phyloP scores from a whole-genome alignment of 1,139 yeast genomes.

The Candida sojae region DNA sequence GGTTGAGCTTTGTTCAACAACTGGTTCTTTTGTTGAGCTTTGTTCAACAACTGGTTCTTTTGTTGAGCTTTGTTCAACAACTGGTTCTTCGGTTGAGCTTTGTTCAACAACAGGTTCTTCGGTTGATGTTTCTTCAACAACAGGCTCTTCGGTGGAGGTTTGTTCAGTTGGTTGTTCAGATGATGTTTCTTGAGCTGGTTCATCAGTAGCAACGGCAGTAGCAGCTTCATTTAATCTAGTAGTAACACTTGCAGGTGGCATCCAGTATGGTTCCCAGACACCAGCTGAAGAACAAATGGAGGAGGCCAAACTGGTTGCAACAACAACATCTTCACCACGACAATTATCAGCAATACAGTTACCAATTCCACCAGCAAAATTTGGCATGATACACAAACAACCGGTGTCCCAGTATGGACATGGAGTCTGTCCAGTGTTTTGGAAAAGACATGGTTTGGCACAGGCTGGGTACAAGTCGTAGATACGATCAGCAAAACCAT shows the following conservation, averaged over 20 bases:
- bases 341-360: slow-evolving; percentile 31
- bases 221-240: slow-evolving; percentile 35
- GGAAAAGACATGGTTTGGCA: slow-evolving; percentile 23
- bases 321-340: slow-evolving; percentile 34
- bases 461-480: slow-evolving; percentile 23
- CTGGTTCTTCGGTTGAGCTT: background rate
- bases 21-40: slow-evolving; percentile 7
- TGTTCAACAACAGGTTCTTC: background rate
- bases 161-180: slow-evolving; percentile 2
- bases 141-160: slow-evolving; percentile 8
- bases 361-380: slow-evolving; percentile 28
- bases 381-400: slow-evolving; percentile 37
- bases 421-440: slow-evolving; percentile 31
- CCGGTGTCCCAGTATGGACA: slow-evolving; percentile 43
- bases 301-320: slow-evolving; percentile 40
- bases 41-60: slow-evolving; percentile 1
- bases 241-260: slow-evolving; percentile 36
- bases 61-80: slow-evolving; percentile 9
- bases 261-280: slow-evolving; percentile 42
- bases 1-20: background rate
- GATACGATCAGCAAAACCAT: slow-evolving; percentile 40
- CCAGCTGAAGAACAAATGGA: slow-evolving; percentile 45
- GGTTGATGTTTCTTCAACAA: background rate
- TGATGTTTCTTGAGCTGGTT: too few relatives aligned
- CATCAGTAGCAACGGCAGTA: slow-evolving; percentile 10